Base-by-base conservation (phyloP, 345 rosid species). In the Firmiana major region DNA sequence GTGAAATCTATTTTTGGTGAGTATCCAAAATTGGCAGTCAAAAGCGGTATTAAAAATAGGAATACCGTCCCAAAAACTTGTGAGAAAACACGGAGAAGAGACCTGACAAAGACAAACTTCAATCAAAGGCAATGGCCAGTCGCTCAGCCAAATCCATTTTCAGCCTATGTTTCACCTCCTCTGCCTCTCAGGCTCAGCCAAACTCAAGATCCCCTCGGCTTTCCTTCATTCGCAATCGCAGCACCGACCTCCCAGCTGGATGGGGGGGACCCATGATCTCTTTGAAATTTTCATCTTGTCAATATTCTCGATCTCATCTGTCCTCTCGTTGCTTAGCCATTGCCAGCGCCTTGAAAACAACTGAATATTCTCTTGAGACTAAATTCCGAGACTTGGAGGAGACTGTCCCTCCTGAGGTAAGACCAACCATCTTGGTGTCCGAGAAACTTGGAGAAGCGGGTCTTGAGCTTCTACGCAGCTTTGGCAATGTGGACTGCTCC, bases 371-470 rank as follows among this genome's bases (percentile, higher is more conserved):
- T 34, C 67, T 2, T 46, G 82, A 55, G 43, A 38, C 71, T 28
- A 62, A 75, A 75, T 1, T 63, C 26, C 8, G 9, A 53, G 58
- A 53, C 58, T 7, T 55, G 40, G 49, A 1, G 21, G 63, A 48
- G 13, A 46, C 28, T 7, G 80, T 13, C 0, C 13, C 45, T 57
- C 55, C 38, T 0, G 69, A 34, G 71, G 19, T 34, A 0, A 86
- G 64, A 31, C 90, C 91, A 0, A 86, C 80, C 7, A 90, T 93
- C 71, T 81, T 93, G 64, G 90, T 93, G 70, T 86, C 97, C 76
- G 97, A 91, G 90, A 93, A 93, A 77, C 98, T 93, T 6, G 94
- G 94, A 80, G 87, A 87, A 34, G 90, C 93, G 15, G 98, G 98
- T n/a, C 67, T 93, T 49, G 75, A 84, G 66, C 84, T 91, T 71